Percentiles rank a stretch among this genome's conserved stretches.
Conservation (phyloP, 352 stramenopile genomes). For the Aphanomyces stellatus region DNA sequence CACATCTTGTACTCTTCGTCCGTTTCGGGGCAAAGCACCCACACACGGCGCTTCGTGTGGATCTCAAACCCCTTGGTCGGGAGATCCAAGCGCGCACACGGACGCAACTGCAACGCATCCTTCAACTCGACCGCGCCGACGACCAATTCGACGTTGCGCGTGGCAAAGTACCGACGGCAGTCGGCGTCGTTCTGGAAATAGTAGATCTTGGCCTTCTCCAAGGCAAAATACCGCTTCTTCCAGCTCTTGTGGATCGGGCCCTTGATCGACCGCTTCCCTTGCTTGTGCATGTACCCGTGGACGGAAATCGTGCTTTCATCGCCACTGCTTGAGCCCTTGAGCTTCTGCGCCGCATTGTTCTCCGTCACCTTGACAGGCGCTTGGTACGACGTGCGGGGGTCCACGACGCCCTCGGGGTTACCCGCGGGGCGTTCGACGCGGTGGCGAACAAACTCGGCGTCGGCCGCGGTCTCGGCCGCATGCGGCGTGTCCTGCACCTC, state of each 20-base stretch:
- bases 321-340: constrained; percentile 39
- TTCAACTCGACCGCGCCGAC: constrained; percentile 77
- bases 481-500: background rate
- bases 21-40: constrained; percentile 77
- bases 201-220: constrained; percentile 84
- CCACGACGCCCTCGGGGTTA: background rate
- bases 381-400: constrained; percentile 14
- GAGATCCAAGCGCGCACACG: constrained; percentile 69
- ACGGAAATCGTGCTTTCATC: constrained; percentile 55
- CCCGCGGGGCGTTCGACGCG: background rate
- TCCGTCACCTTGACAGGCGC: constrained; percentile 18
- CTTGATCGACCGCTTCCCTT: constrained; percentile 82
- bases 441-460: background rate
- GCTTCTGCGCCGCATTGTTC: constrained; percentile 19
- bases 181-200: constrained; percentile 83
- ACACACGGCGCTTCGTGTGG: constrained; percentile 72
- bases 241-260: constrained; percentile 81
- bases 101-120: constrained; percentile 71
- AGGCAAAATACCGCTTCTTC: constrained; percentile 81
- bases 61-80: constrained; percentile 74
- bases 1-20: constrained; percentile 80
- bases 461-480: background rate
- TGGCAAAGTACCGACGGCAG: constrained; percentile 82
- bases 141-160: constrained; percentile 68
- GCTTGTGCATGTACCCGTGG: constrained; percentile 86